Evolutionary conservation across 2,329 filamentous ascomycete genomes (phyloP), one percentile per base, ranked within the genome.

Genomic region (Hypoxylon rubiginosum): DNA sequence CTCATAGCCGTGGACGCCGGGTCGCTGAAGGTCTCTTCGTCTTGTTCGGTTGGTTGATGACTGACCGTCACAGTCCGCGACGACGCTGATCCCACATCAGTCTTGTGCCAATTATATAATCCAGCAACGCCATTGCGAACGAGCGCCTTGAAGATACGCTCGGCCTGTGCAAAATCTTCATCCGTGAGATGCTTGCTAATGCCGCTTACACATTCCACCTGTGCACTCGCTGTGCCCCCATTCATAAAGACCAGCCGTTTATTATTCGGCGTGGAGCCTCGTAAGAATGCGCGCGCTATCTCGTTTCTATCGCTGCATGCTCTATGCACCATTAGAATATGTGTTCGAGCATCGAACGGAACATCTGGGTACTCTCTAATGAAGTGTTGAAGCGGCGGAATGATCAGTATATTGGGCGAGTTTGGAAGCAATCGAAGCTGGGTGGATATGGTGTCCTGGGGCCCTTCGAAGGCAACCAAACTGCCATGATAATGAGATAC

Each of bases 401-500:
- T 78, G 36, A 89, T 81, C 24, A 90, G 75, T 39, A 90, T 84
- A 61, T 89, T 85, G 0, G 84, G 77, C 1, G 87, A 90, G 3
- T 81, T 82, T 8, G 88, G 88, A 10, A 91, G 82, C 2, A 90
- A 81, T 50, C 84, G 84, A 41, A 90, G 78, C 70, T 91, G 88
- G 3, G 86, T 89, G 24, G 85, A 83, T 30, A 90, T 81, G 30
- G 81, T 78, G 49, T 88, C 84, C 24, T 77, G 71, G 32, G 86
- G 81, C 5, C 88, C 88, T 72, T 90, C 88, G 60, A 91, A 83
- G 66, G 88, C 86, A 56, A 91, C 81, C 57, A 90, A 77, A 72
- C 82, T 85, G 50, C 87, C 87, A 60, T 80, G 70, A 52, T 78
- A 75, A 28, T 73, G 64, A 30, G 69, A 69, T 55, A 71, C 58